phyloP scores from a whole-genome alignment of 1,284 basidiomycete genomes.

The Gomphus sp. region DNA sequence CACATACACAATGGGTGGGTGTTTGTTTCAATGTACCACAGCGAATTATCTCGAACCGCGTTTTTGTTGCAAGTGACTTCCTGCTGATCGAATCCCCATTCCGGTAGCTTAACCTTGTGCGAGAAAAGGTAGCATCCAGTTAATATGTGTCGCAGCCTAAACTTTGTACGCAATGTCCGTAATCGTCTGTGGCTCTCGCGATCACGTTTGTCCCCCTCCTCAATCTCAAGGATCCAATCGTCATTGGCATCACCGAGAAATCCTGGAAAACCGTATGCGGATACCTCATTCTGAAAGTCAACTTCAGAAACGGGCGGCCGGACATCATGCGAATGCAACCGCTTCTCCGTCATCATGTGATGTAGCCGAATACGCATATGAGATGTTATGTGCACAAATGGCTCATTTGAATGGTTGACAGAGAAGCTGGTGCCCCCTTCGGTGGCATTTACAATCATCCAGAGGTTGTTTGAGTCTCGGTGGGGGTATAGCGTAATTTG shows the following conservation, averaged over 20 bases:
- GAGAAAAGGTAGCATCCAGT: constrained; percentile 97
- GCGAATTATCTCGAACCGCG: constrained; percentile 79
- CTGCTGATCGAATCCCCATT: constrained; percentile 98
- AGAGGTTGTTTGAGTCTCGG: constrained; percentile 86
- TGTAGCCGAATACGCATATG: constrained; percentile 75
- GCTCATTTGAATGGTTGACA: constrained; percentile 46
- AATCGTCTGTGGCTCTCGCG: constrained; percentile 62
- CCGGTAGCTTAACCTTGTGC: constrained; percentile 94
- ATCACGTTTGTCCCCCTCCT: constrained; percentile 58
- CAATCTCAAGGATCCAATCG: constrained; percentile 91
- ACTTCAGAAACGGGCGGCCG: constrained; percentile 96
- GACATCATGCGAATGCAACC: constrained; percentile 90
- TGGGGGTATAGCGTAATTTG: constrained; percentile 98
- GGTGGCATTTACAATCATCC: constrained; percentile 73
- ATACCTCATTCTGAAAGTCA: constrained; percentile 99
- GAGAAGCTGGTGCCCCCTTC: constrained; percentile 28
- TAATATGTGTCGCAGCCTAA: constrained; percentile 78
- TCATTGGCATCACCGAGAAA: constrained; percentile 89
- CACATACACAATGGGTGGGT: constrained; percentile 67
- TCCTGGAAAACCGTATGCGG: constrained; percentile 85
- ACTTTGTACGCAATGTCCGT: constrained; percentile 74
- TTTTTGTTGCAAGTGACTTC: constrained; percentile 99
- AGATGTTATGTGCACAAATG: constrained; percentile 57
- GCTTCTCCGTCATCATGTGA: constrained; percentile 77
- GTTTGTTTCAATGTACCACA: constrained; percentile 94